These are phyloP conservation scores for Kodamaea jinghongensis DNA, from an alignment of 805 yeast genomes.

Conservation along the genomic window DNA sequence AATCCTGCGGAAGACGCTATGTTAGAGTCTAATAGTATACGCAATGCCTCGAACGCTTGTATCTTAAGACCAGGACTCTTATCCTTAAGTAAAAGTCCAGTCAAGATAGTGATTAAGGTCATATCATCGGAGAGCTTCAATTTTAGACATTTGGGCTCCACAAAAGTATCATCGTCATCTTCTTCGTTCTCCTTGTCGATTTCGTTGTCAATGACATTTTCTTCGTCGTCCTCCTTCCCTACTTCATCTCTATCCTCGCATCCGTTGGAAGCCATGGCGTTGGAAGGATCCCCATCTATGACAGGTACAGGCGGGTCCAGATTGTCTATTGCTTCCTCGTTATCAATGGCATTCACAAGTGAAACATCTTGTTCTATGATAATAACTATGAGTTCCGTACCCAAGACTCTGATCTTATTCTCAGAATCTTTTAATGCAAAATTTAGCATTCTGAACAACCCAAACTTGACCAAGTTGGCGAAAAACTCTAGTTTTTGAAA, in stretches of 20 bases:
- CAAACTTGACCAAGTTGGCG: constrained; percentile 58
- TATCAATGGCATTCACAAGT: constrained; percentile 44
- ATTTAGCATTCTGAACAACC: constrained; percentile 65
- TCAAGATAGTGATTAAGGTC: constrained; percentile 53
- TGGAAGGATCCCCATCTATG: constrained; percentile 3
- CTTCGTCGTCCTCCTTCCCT: constrained; percentile 13
- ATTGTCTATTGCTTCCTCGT: constrained; percentile 29
- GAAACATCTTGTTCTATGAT: constrained; percentile 82
- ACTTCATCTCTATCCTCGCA: constrained; percentile 8
- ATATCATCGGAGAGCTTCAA: constrained; percentile 51
- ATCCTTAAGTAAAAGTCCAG: constrained; percentile 61
- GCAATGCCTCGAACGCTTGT: constrained; percentile 82
- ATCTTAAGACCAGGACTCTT: constrained; percentile 68
- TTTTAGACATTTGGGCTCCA: constrained; percentile 19
- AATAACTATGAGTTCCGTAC: constrained; percentile 76
- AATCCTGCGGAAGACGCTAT: constrained; percentile 24
- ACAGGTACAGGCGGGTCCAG: constrained; percentile 22
- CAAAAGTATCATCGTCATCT: constrained; percentile 15
- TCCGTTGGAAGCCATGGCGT: background rate
- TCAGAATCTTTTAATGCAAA: constrained; percentile 63
- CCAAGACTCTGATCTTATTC: constrained; percentile 56
- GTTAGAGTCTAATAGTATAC: constrained; percentile 64
- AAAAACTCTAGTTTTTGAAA: constrained; percentile 65
- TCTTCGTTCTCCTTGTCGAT: constrained; percentile 7
- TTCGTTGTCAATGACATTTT: constrained; percentile 8